Base-by-base conservation (phyloP, 805 yeast genomes). In the Candida ascalaphidarum region DNA sequence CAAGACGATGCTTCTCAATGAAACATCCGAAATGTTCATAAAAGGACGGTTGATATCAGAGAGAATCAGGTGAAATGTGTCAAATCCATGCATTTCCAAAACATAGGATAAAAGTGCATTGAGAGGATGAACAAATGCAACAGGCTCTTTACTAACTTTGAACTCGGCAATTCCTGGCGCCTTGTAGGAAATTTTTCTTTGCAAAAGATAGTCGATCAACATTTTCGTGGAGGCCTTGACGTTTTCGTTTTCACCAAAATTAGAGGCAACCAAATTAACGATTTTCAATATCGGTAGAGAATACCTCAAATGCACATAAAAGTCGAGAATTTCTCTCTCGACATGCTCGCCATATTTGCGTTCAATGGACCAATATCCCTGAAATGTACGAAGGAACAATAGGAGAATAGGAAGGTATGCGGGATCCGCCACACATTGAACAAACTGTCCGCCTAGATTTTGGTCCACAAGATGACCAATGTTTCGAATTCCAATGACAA, bases 261-360 rank as follows among this genome's bases (percentile, higher is more conserved):
- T 30, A 11, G 28, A 23, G 3, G 57, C 48, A 2, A 69, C 48
- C 9, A 53, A 46, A 32, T 60, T 58, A 3, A 66, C 58, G 11
- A 71, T 55, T 19, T 58, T 58, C 23, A 65, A 54, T 14, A 70
- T 37, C 0, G 69, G 62, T 3, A 65, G 50, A 0, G 75, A 63
- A 29, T 64, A 61, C 31, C 67, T 68, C 27, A 68, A 56, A 39
- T 76, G 76, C 2, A 67, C 48, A 12, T 64, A 58, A 37, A 65
- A 76, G 23, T 63, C 71, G 17, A 57, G 57, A 22, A 61, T 59
- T 41, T 80, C 85, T 28, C 60, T 61, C 31, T 71, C 70, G 17
- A 79, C 82, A 52, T 81, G 89, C 6, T 75, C 78, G 8, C 85
- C 89, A 24, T 61, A 61, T 36, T 76, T 77, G 33, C 85, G 63